Percentiles rank a stretch among this genome's conserved stretches.
These are phyloP conservation scores for Saccharomycopsis olivae DNA, from an alignment of 805 yeast genomes.

Conservation along the genomic window DNA sequence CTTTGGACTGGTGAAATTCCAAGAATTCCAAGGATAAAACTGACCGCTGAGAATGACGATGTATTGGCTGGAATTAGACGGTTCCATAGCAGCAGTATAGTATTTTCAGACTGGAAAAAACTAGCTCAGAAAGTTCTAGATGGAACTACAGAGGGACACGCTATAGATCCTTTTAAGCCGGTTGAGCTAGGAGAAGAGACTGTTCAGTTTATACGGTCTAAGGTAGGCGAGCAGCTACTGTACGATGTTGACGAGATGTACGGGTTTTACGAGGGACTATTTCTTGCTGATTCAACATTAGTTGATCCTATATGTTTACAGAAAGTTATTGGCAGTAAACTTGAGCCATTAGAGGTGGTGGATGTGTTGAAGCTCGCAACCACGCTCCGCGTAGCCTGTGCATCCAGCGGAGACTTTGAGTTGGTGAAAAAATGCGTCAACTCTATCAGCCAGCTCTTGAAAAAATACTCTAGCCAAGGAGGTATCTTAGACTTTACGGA, in stretches of 20 bases:
- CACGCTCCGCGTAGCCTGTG: background rate
- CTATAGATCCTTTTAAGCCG: too few species aligned
- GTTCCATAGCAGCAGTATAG: conserved; percentile 29
- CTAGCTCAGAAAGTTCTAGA: background rate
- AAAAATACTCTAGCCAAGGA: conserved; percentile 7
- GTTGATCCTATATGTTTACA: conserved; percentile 3
- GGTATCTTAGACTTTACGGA: conserved; percentile 5
- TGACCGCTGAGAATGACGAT: conserved; percentile 22
- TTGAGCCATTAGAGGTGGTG: background rate
- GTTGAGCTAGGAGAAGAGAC: background rate
- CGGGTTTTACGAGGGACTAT: conserved; percentile 5
- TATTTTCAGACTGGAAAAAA: background rate
- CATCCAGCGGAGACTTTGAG: background rate
- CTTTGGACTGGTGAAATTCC: conserved; percentile 44
- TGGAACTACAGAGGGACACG: background rate
- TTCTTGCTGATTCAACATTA: background rate
- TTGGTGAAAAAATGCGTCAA: conserved; percentile 3
- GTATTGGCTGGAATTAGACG: conserved; percentile 34
- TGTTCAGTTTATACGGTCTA: background rate
- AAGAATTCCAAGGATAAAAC: conserved; percentile 19
- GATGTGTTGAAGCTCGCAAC: conserved; percentile 1
- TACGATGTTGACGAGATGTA: conserved; percentile 1
- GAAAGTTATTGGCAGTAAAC: background rate
- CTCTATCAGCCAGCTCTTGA: conserved; percentile 2
- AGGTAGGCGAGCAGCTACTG: background rate